Evolutionary conservation across 345 rosid species (phyloP), one percentile per base, ranked within the genome.

Genomic region (Pistacia vera): DNA sequence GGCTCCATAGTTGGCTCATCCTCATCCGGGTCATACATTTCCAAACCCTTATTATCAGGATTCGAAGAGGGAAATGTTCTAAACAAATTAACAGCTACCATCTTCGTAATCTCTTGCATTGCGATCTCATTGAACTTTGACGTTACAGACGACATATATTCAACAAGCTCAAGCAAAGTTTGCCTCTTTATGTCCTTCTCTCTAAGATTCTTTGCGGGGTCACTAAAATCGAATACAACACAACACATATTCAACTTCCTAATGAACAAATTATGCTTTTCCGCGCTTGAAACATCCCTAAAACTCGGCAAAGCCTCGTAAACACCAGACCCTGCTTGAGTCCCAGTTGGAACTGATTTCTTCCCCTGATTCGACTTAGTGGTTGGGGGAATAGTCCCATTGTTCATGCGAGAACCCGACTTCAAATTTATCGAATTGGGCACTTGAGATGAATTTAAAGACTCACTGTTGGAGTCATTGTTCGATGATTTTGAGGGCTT

Each of bases 171-270:
- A 8, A 88, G 83, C 67, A 92, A 75, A 62, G 91, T 89, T 82
- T 89, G 97, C 78, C 93, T 80, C 81, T 92, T 92, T n/a, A 89
- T 78, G 65, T 92, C 97, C 81, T 92, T 92, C 87, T 92, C 97
- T 69, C 69, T 90, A 35, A 84, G 80, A 80, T 92, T 89, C 89
- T 89, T 90, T 0, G 89, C 74, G 0, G 87, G 91, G 65, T 90
- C 93, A 68, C 54, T 89, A 71, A 92, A 92, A 82, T 90, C 94
- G 59, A 90, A 92, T 30, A 90, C 83, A 46, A 86, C 88, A 71
- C 91, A 86, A 12, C 97, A 92, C 86, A 92, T 57, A 46, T 65
- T 84, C 86, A 90, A 49, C 79, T 90, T 92, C 85, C 78, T 88
- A 78, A 90, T 78, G 52, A 90, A 90, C 30, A 92, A 83, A 83